A percentile compares a stretch with the other conserved stretches of the same genome.
Evolutionary conservation across 257 asterid species (phyloP).

Genomic region (Nicotiana paniculata): DNA sequence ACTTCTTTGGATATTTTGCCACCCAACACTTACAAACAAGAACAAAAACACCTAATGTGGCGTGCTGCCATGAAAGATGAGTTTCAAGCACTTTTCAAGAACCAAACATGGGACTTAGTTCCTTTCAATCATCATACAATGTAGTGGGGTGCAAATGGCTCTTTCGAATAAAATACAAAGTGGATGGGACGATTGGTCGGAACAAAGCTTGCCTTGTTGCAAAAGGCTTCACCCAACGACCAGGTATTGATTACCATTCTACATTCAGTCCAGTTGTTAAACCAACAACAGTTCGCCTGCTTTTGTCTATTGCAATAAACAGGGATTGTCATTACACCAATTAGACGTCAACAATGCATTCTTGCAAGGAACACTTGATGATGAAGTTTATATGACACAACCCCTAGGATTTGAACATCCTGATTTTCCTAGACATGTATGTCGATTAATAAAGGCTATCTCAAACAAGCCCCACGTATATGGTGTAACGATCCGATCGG

Average conservation of each 20-base stretch:
- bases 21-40: not conserved
- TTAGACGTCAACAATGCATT: too few relatives aligned
- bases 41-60: not conserved
- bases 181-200: not conserved
- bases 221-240: not conserved
- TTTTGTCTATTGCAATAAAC: not conserved
- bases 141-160: not conserved
- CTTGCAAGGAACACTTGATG: too few relatives aligned
- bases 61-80: not conserved
- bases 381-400: too few relatives aligned
- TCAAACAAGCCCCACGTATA: too few relatives aligned
- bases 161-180: not conserved
- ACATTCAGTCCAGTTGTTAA: not conserved
- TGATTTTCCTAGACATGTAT: too few relatives aligned
- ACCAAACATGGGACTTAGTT: not conserved
- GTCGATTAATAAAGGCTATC: too few relatives aligned
- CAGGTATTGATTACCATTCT: not conserved
- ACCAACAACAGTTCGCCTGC: not conserved
- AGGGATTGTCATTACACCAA: not conserved
- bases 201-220: not conserved
- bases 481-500: too few relatives aligned
- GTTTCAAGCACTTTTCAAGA: not conserved
- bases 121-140: not conserved
- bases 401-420: too few relatives aligned
- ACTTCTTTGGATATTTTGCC: not conserved